A percentile compares a stretch with the other conserved stretches of the same genome.
These are phyloP conservation scores for Starmera dryadoides DNA, from an alignment of 805 yeast species.

Conservation along the genomic window DNA sequence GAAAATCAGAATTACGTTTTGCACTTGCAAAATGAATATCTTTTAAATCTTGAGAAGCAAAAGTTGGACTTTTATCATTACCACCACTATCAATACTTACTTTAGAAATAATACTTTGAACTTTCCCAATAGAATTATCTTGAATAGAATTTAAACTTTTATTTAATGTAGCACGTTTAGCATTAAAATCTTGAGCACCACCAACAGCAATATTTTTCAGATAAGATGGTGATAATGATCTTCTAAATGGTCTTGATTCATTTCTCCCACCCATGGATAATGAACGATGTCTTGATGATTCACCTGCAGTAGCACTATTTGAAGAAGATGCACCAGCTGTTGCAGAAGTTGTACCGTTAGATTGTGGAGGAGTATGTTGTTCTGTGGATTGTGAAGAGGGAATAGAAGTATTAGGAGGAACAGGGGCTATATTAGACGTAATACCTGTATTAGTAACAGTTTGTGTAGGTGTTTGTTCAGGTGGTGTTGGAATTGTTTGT, in stretches of 20 bases:
- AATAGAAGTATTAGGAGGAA: too few relatives aligned
- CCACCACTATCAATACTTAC: neutral
- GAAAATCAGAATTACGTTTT: slow-evolving; percentile 71
- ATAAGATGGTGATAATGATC: slow-evolving; percentile 12
- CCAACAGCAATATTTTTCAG: neutral
- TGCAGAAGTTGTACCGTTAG: neutral
- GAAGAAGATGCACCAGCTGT: neutral
- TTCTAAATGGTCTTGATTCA: slow-evolving; percentile 13
- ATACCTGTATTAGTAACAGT: neutral
- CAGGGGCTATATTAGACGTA: too few relatives aligned
- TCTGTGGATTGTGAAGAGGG: too few relatives aligned
- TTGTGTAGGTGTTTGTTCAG: too few relatives aligned
- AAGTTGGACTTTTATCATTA: slow-evolving; percentile 1
- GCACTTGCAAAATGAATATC: slow-evolving; percentile 37
- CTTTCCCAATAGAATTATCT: neutral
- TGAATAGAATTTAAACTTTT: neutral
- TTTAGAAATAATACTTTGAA: neutral
- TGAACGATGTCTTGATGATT: too few relatives aligned
- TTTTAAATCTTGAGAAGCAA: slow-evolving; percentile 8
- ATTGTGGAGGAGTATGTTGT: neutral
- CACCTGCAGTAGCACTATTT: neutral
- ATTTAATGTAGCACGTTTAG: neutral
- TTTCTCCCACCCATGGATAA: neutral
- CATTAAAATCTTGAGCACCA: neutral
- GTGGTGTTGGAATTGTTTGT: too few relatives aligned